These are phyloP conservation scores for Aspergillus novofumigatus DNA, from an alignment of 2,329 filamentous ascomycete species.

Conservation along the genomic window DNA sequence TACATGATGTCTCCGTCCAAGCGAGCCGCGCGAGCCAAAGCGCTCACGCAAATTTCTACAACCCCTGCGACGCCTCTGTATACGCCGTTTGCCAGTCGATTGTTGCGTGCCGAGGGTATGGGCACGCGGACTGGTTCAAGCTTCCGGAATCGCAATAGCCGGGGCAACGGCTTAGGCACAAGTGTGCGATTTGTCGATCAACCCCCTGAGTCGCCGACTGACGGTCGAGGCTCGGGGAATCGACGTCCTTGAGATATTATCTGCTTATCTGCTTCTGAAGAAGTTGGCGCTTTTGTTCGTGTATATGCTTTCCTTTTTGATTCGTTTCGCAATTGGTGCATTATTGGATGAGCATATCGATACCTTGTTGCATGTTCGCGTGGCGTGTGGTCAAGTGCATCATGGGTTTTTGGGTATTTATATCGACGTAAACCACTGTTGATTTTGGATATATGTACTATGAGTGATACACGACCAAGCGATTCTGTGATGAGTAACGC, in stretches of 20 bases:
- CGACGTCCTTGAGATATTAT: conserved; percentile 23
- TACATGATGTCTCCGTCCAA: conserved; percentile 45
- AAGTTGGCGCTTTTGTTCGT: not conserved
- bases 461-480: not conserved
- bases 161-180: conserved; percentile 27
- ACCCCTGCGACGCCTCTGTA: conserved; percentile 42
- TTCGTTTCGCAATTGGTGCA: not conserved
- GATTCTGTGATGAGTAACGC: not conserved
- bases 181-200: conserved; percentile 41
- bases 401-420: not conserved
- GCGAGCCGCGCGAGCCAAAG: conserved; percentile 40
- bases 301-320: conserved; percentile 2
- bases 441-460: not conserved
- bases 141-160: conserved; percentile 22
- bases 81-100: conserved; percentile 41
- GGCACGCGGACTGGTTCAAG: conserved; percentile 21
- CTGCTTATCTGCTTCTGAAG: not conserved
- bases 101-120: conserved; percentile 26
- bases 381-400: not conserved
- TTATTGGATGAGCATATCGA: not conserved
- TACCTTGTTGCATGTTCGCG: not conserved
- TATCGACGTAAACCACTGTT: not conserved
- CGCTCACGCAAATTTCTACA: conserved; percentile 41
- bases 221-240: conserved; percentile 34
- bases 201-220: conserved; percentile 38